These are phyloP conservation scores for Holtermannia corniformis DNA, from an alignment of 768 basidiomycete genomes.

Conservation along the genomic window DNA sequence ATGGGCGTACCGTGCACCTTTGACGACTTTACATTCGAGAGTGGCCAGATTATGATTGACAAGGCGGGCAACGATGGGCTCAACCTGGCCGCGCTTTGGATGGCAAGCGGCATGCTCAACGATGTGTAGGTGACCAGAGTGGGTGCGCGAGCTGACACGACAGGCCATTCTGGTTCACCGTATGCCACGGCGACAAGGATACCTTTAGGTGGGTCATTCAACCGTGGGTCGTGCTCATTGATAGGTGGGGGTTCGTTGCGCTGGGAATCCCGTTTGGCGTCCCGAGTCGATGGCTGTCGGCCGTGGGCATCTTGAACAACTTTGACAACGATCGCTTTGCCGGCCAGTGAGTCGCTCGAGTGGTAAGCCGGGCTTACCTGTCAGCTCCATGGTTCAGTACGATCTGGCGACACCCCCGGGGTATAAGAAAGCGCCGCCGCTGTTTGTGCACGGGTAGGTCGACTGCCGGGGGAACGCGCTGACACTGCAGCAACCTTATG, in stretches of 20 bases:
- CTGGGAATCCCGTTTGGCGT: conserved; percentile 37
- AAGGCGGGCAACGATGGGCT: conserved; percentile 44
- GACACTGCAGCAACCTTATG: no score
- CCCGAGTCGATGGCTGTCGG: conserved; percentile 40
- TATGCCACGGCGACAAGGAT: conserved; percentile 44
- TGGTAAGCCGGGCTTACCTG: not conserved
- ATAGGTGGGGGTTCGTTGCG: conserved; percentile 42
- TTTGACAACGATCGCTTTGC: conserved; percentile 38
- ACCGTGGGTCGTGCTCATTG: no score
- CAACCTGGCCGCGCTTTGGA: conserved; percentile 42
- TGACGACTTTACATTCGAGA: conserved; percentile 43
- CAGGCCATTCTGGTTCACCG: conserved; percentile 44
- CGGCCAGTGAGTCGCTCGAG: conserved; percentile 35
- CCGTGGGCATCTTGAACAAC: conserved; percentile 28
- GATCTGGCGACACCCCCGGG: conserved; percentile 27
- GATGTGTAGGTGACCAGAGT: no score
- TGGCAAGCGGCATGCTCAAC: conserved; percentile 41
- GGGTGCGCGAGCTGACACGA: no score
- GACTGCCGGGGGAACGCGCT: not conserved
- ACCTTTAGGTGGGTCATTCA: conserved; percentile 44
- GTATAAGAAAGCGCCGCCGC: conserved; percentile 10
- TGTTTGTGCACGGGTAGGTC: conserved; percentile 37
- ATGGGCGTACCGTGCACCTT: conserved; percentile 39
- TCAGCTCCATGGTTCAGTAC: conserved; percentile 40
- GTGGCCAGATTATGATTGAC: conserved; percentile 43